Conservation (phyloP, 495 filamentous ascomycete species). For the Cairneyella variabilis region DNA sequence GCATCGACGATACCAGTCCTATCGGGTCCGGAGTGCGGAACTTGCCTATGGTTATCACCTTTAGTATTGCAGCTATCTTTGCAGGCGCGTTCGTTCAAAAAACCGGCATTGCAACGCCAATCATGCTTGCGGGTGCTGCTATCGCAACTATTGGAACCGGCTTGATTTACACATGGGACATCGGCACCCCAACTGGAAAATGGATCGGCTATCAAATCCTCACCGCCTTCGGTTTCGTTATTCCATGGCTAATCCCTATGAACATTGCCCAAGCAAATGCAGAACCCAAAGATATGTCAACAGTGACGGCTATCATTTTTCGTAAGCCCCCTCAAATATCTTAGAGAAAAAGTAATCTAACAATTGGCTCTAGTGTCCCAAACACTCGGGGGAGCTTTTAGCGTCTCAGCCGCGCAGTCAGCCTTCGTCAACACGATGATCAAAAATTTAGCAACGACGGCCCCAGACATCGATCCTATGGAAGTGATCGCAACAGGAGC, state of each 20-base stretch:
- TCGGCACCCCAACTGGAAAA: neutral
- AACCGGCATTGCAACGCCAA: constrained; percentile 28
- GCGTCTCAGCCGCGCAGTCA: constrained; percentile 56
- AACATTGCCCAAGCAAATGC: constrained; percentile 3
- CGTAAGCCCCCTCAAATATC: constrained; percentile 27
- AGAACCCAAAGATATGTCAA: neutral
- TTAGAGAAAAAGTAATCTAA: constrained; percentile 41
- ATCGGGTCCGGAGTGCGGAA: constrained; percentile 46
- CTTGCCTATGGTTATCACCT: constrained; percentile 43
- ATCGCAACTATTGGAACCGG: constrained; percentile 26
- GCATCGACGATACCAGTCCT: constrained; percentile 37
- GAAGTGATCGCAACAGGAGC: constrained; percentile 42
- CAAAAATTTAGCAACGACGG: constrained; percentile 26
- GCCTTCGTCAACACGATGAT: constrained; percentile 54
- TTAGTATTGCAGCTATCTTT: constrained; percentile 27
- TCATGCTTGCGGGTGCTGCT: constrained; percentile 25
- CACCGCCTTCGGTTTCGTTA: neutral
- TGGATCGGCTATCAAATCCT: constrained; percentile 34
- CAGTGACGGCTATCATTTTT: constrained; percentile 9
- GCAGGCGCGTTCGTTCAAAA: constrained; percentile 25
- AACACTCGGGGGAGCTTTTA: constrained; percentile 55
- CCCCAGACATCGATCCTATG: neutral
- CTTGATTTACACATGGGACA: constrained; percentile 21
- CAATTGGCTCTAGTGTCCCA: constrained; percentile 1
- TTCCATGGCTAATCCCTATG: neutral